Percentiles rank a stretch among this genome's conserved stretches.
Evolutionary conservation across 257 asterid species (phyloP).

Genomic region (Coffea eugenioides): DNA sequence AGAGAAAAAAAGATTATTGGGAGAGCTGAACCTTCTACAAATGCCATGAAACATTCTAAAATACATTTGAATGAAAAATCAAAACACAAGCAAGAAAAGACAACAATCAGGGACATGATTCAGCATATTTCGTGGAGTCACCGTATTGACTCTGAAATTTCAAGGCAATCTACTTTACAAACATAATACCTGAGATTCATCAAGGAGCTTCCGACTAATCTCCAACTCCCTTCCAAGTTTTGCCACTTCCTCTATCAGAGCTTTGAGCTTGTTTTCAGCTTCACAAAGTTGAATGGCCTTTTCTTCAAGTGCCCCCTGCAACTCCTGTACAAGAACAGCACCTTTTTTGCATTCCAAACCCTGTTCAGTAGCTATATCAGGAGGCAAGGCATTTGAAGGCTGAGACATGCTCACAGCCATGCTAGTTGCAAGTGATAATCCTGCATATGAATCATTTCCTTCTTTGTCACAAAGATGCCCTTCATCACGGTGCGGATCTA

Average conservation of each 20-base stretch:
- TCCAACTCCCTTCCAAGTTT: slow-evolving; percentile 74
- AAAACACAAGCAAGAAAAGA: neutral
- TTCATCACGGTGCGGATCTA: slow-evolving; percentile 65
- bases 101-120: neutral
- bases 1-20: neutral
- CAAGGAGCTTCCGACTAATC: slow-evolving; percentile 71
- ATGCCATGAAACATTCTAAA: neutral
- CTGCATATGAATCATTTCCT: slow-evolving; percentile 52
- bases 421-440: slow-evolving; percentile 48
- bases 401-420: slow-evolving; percentile 81
- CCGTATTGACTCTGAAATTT: neutral
- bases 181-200: slow-evolving; percentile 87
- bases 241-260: slow-evolving; percentile 54
- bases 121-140: neutral
- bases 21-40: neutral
- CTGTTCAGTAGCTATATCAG: slow-evolving; percentile 37
- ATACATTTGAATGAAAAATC: neutral
- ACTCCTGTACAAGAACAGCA: slow-evolving; percentile 43
- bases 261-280: slow-evolving; percentile 58
- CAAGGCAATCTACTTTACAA: neutral
- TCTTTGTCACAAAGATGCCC: slow-evolving; percentile 48
- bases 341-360: slow-evolving; percentile 39
- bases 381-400: slow-evolving; percentile 41
- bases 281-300: slow-evolving; percentile 59
- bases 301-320: slow-evolving; percentile 53